Conservation (phyloP, 2,329 filamentous ascomycete species). For the Cercospora sp. region DNA sequence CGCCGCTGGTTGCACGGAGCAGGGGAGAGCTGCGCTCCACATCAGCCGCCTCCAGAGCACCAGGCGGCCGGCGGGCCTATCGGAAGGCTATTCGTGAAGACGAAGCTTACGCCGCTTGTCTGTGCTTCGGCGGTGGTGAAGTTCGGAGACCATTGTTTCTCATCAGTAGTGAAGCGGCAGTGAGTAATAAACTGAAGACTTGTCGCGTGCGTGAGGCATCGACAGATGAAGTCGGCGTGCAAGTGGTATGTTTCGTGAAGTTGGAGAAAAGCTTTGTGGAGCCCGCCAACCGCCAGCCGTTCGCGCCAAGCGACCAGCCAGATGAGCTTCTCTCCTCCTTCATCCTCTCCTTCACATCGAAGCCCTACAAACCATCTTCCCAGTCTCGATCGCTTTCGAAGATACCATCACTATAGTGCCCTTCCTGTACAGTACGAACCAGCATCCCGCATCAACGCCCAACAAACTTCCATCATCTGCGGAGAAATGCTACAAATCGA, state of each 20-base stretch:
- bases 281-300: neutral
- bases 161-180: neutral
- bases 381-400: neutral
- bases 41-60: neutral
- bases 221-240: neutral
- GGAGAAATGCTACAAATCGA: neutral
- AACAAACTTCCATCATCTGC: neutral
- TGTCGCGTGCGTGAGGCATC: neutral
- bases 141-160: neutral
- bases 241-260: neutral
- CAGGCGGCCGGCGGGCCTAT: neutral
- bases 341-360: neutral
- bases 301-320: neutral
- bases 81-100: neutral
- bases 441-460: neutral
- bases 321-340: neutral
- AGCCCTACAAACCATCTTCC: neutral
- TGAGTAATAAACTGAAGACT: neutral
- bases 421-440: neutral
- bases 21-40: slow-evolving; percentile 2
- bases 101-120: neutral
- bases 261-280: neutral
- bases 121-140: neutral
- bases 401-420: neutral
- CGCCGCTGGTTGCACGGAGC: slow-evolving; percentile 1